Base-by-base conservation (phyloP, 495 filamentous ascomycete species). In the Talaromyces trachyspermus region DNA sequence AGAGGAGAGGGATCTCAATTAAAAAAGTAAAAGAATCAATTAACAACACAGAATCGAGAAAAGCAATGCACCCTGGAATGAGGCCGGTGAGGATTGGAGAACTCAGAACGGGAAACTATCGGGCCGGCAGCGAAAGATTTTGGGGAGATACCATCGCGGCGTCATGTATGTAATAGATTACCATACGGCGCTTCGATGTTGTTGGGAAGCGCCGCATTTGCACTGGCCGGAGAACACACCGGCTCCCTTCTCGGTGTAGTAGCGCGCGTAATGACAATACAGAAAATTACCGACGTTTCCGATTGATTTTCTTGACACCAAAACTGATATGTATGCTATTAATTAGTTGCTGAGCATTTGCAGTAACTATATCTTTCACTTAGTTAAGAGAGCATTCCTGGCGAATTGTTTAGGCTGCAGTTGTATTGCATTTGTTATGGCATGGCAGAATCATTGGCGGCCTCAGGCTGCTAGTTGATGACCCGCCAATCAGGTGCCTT, bases 21-120 rank as follows among this genome's bases (percentile, higher is more conserved):
- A 57, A 44, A 51, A 23, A 48, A 38, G 54, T 54, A 54, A 65
- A 58, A 52, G 62, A 63, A 40, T 64, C 51, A 51, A 64, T 60
- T 37, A 58, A 61, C 41, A 57, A 27, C n/a, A 43, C 12, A 26
- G 12, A 47, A 18, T 19, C 18, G 33, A 50, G 19, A 41, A 49
- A 25, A 24, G 38, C 49, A 33, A 38, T 45, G 42, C 40, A 49
- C 46, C 46, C 36, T 40, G 30, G 29, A 15, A 25, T 42, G 38
- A 30, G 11, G 48, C 15, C 30, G 44, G 27, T 24, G 25, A 32
- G 15, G 38, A 15, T 39, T 29, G 25, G 25, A 45, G 45, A 47
- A 48, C n/a, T n/a, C n/a, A 48, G 54, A 38, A 42, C 39, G 22
- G 39, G 39, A 42, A 42, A 24, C 39, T 42, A 26, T 42, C 39